Evolutionary conservation across 805 yeast species (phyloP).

Genomic region (Priceomyces castillae): DNA sequence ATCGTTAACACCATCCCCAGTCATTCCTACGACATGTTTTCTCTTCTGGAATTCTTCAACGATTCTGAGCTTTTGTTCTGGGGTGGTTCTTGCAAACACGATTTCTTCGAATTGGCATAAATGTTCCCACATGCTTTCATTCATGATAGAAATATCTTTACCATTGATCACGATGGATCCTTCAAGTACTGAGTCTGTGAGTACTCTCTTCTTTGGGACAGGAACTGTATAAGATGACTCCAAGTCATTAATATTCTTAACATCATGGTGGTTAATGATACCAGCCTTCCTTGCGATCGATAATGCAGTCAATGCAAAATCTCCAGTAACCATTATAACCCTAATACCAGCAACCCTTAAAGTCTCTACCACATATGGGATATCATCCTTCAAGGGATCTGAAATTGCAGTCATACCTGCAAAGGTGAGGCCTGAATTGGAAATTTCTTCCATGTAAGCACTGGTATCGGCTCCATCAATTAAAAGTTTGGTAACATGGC

Average conservation of each 20-base stretch:
- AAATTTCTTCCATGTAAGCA: conserved; percentile 13
- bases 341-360: conserved; percentile 41
- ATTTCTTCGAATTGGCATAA: conserved; percentile 19
- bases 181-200: conserved; percentile 13
- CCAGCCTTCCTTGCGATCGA: conserved; percentile 45
- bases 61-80: conserved; percentile 51
- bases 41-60: conserved; percentile 44
- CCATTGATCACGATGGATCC: conserved; percentile 34
- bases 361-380: conserved; percentile 28
- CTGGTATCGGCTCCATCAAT: conserved; percentile 10
- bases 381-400: conserved; percentile 43
- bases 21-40: conserved; percentile 31
- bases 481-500: conserved; percentile 8
- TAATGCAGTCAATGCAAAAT: conserved; percentile 49
- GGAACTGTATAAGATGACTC: conserved; percentile 9
- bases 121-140: conserved; percentile 43
- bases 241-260: conserved; percentile 19
- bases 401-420: conserved; percentile 41
- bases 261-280: conserved; percentile 24
- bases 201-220: conserved; percentile 3
- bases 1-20: conserved; percentile 37
- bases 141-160: conserved; percentile 25
- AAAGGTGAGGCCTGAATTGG: conserved; percentile 15
- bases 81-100: conserved; percentile 41
- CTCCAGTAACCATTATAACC: conserved; percentile 50